phyloP scores from a whole-genome alignment of 306 rosid genomes.

The Inga oerstediana region DNA sequence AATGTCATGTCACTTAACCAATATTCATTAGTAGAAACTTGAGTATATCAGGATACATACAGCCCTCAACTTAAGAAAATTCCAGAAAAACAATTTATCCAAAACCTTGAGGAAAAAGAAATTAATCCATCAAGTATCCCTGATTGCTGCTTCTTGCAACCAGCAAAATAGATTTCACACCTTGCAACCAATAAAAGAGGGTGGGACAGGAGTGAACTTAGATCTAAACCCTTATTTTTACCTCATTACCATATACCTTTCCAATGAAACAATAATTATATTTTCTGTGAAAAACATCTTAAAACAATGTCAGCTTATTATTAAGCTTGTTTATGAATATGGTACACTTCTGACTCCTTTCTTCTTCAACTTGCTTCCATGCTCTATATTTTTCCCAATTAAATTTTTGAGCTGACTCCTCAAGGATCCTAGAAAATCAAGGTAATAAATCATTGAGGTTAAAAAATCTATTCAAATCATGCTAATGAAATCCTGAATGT shows the following conservation, averaged over 20 bases:
- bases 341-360: neutral
- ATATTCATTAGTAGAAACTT: too few species aligned
- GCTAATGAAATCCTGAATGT: neutral
- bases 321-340: neutral
- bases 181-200: neutral
- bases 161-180: too few species aligned
- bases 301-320: neutral
- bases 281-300: neutral
- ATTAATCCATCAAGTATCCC: too few species aligned
- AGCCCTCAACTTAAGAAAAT: too few species aligned
- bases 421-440: slow-evolving; percentile 30
- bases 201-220: neutral
- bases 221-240: neutral
- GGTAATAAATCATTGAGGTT: neutral
- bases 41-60: too few species aligned
- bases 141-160: too few species aligned
- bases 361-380: slow-evolving; percentile 10
- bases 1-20: too few species aligned
- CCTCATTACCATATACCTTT: neutral
- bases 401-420: neutral
- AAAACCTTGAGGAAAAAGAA: too few species aligned
- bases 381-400: slow-evolving; percentile 10
- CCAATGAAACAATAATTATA: neutral
- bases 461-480: neutral
- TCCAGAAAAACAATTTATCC: too few species aligned